Base-by-base conservation (phyloP, 345 rosid species). In the Melaleuca quinquenervia region DNA sequence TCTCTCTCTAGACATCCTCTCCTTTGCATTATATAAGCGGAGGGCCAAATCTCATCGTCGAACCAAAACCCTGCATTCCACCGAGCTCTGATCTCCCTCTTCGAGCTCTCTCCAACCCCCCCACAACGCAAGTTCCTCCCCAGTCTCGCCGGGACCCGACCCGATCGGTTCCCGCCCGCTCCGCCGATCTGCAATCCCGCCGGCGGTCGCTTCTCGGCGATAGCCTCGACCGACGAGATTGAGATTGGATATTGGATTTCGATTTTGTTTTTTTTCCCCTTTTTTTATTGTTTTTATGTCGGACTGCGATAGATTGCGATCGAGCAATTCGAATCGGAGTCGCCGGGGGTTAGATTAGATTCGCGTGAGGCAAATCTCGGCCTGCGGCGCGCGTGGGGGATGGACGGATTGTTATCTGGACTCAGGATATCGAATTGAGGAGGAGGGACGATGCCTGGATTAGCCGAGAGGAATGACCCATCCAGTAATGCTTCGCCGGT, bases 401-500 rank as follows among this genome's bases (percentile, higher is more conserved):
- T 85, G 83, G 83, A 78, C 80, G 54, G 87, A 75, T 52, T 75
- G 60, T 51, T 76, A n/a, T 85, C 53, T 41, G 82, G 80, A 50
- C 21, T 8, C 13, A 3, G 32, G 62, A 53, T 60, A 53, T 70
- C 20, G 80, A 70, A 21, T 41, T 41, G 62, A 70, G 80, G 87
- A 20, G 20, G 45, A 48, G 3, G 24, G 88, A 89, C 83, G 89
- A 96, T 96, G 98, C 98, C 98, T 45, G 96, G 96, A 93, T 90
- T 95, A 90, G 91, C 96, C 85, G 94, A 90, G 91, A 90, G 91
- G 78, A 91, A 92, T 91, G 96, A 95, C 75, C 94, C 91, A 86
- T 93, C 88, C 88, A 58, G 89, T 88, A 92, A 89, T 90, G 93
- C 89, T 29, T 78, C 86, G 52, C 87, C 87, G 62, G 86, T 2